phyloP scores from a whole-genome alignment of 768 basidiomycete genomes.

The Boletus sensibilis region DNA sequence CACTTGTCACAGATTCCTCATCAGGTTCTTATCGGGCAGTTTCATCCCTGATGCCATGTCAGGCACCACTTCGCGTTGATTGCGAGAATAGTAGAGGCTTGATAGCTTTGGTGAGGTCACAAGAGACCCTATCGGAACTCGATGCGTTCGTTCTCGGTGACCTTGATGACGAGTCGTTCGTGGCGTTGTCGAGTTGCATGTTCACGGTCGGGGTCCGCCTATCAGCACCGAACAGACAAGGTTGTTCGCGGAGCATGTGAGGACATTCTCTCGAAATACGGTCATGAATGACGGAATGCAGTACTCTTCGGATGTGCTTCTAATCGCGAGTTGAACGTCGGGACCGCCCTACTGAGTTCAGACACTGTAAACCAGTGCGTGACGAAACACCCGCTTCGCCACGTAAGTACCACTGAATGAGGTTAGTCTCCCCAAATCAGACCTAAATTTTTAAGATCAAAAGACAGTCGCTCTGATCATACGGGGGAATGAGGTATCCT shows the following conservation, averaged over 20 bases:
- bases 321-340: no score
- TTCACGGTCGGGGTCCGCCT: neutral
- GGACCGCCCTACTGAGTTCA: neutral
- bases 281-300: neutral
- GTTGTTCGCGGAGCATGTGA: no score
- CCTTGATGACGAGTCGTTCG: no score
- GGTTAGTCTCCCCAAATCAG: no score
- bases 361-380: no score
- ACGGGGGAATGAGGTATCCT: slow-evolving; percentile 47
- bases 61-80: no score
- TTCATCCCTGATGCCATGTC: slow-evolving; percentile 52
- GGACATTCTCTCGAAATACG: neutral
- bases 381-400: no score
- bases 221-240: neutral
- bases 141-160: neutral
- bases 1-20: slow-evolving; percentile 38
- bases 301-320: no score
- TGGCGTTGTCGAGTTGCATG: no score
- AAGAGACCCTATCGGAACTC: neutral
- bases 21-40: slow-evolving; percentile 63
- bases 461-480: no score
- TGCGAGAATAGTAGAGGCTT: neutral
- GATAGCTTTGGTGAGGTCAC: neutral
- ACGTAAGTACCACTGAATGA: no score
- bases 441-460: no score